Base-by-base conservation (phyloP, 2,329 filamentous ascomycete genomes). In the Elsinoe batatas region DNA sequence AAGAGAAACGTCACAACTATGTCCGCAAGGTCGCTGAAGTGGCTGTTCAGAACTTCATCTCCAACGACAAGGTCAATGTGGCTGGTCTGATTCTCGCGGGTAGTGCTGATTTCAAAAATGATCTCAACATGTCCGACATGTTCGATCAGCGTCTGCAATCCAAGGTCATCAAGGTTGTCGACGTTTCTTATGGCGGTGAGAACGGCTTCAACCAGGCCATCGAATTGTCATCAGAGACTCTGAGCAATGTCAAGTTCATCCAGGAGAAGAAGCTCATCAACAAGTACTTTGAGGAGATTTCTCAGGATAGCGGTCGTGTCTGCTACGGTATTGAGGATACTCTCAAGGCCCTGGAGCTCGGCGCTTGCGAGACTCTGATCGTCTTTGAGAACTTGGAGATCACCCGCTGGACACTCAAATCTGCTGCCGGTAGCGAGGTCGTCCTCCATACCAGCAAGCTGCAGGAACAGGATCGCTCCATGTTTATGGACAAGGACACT, bases 161-260 rank as follows among this genome's bases (percentile, higher is more conserved):
- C 70, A 98, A 98, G 80, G 93, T 98, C 67, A 97, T 98, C 81
- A 98, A 98, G 77, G 88, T 98, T 43, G 94, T 98, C 35, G 93
- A 98, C 71, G 94, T 98, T 43, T 97, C 91, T 12, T 98, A 98
- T 67, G 93, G 93, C 71, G 93, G 93, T 64, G 94, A 98, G 76
- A 97, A 97, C 78, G 93, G 93, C 46, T 98, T 98, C 81, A 98
- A 98, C 78, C 94, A 98, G 76, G 93, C 93, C 58, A 98, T 98
- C 61, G 93, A 98, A 70, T 74, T 98, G 66, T 86, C 93, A 22
- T 82, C 90, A 6, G 94, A 98, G 78, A 98, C 93, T 6, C 81
- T 98, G 47, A 88, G 91, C 74, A 98, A 97, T 70, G 93, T 98
- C 81, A 98, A 98, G 76, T 98, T 98, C 72, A 96, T 98, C 71